These are phyloP conservation scores for Cantharellus cinnabarinus DNA, from an alignment of 768 basidiomycete species.

Conservation along the genomic window DNA sequence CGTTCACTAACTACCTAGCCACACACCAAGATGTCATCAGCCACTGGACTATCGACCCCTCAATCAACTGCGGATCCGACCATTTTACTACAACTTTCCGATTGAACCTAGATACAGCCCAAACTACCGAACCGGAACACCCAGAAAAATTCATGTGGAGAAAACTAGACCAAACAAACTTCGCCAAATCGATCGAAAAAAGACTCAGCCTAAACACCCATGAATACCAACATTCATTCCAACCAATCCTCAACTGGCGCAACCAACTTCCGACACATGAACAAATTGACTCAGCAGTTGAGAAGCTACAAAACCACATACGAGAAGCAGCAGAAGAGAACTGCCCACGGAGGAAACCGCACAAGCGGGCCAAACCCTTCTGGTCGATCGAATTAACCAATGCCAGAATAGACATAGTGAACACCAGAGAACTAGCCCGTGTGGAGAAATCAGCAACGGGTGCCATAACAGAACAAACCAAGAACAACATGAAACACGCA, in stretches of 20 bases:
- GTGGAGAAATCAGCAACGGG: not conserved
- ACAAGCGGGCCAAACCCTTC: not conserved
- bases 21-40: not conserved
- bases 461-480: not conserved
- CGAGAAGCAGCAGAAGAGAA: not conserved
- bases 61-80: slow-evolving; percentile 1
- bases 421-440: not conserved
- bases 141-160: slow-evolving; percentile 2
- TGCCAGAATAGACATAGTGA: not conserved
- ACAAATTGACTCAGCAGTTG: not conserved
- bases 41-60: not conserved
- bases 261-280: not conserved
- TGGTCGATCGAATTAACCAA: not conserved
- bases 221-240: not conserved
- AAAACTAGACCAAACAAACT: not conserved
- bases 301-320: not conserved
- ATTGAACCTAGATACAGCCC: not conserved
- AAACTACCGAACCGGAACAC: not conserved
- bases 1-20: not conserved
- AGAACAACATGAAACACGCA: not conserved
- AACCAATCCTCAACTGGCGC: not conserved
- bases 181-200: not conserved
- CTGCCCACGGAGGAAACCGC: not conserved
- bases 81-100: slow-evolving; percentile 2
- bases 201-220: not conserved